Base-by-base conservation (phyloP, 768 basidiomycete species). In the Hygrocybe punicea region DNA sequence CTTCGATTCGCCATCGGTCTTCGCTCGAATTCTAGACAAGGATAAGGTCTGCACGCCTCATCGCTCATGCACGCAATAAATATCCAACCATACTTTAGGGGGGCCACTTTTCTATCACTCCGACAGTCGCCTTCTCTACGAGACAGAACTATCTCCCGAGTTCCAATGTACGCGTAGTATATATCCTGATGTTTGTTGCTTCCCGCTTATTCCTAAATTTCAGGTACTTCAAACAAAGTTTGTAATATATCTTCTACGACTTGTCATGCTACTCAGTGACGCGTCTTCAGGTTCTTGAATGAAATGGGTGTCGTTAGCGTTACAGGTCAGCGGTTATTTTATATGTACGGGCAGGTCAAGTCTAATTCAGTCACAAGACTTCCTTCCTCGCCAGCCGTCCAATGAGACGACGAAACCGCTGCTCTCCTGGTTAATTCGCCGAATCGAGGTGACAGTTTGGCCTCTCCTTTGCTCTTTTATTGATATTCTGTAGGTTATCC, bases 1-100 rank as follows among this genome's bases (percentile, higher is more conserved):
- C 74, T 96, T 97, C 68, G 94, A 97, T 71, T 94, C 92, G 1
- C 94, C 94, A 3, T 93, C 90, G 16, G 79, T 96, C 49, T 96
- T 95, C 61, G 93, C 93, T 6, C 83, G 93, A 7, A 91, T 93
- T 62, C 79, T 93, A 6, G 91, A 93, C 76, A 91, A 91, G 65
- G 74, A 91, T 69, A 91, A 90, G 56, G 60, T 58, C 7, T 71
- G 81, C 76, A 35, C 14, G 59, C 14, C 33, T 24, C 40, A 10
- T 16, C 36, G 4, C 24, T 2, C 47, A 52, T 45, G 13, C 21
- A 19, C 39, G 39, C 39, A 42, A 42, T 16, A 36, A 55, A 10
- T 37, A 36, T 36, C 21, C 51, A 47, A 48, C 33, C 39, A 8
- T 9, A 49, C 63, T 55, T 11, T 23, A 87, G 80, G 94, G 94